These are phyloP conservation scores for Stemphylium beticola DNA, from an alignment of 2,329 filamentous ascomycete genomes.

Conservation along the genomic window DNA sequence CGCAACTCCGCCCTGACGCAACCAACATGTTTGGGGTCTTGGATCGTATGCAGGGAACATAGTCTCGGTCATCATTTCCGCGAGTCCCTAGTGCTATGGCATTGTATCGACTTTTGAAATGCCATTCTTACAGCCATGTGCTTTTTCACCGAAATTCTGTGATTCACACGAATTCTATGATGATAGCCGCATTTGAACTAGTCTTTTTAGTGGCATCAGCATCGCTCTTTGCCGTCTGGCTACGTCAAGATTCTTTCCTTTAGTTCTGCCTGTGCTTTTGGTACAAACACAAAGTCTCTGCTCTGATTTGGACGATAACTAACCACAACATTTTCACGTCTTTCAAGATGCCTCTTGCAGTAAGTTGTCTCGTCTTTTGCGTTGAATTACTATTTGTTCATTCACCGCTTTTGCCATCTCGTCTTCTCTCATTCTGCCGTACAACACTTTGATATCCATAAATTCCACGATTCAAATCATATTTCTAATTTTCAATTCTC, in stretches of 20 bases:
- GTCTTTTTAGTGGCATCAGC: slow-evolving; percentile 12
- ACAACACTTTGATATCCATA: too few relatives aligned
- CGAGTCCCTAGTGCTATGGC: not conserved
- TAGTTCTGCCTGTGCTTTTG: not conserved
- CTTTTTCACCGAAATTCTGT: not conserved
- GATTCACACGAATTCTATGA: slow-evolving; percentile 4
- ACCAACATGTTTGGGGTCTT: slow-evolving; percentile 1
- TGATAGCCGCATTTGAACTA: slow-evolving; percentile 20
- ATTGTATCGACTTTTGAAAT: not conserved
- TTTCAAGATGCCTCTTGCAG: slow-evolving; percentile 44
- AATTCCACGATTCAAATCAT: too few relatives aligned
- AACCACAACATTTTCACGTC: slow-evolving; percentile 11
- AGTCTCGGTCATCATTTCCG: too few relatives aligned
- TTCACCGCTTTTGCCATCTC: too few relatives aligned
- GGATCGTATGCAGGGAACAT: too few relatives aligned
- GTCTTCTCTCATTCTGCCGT: too few relatives aligned
- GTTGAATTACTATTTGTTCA: too few relatives aligned
- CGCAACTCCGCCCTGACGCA: slow-evolving; percentile 20
- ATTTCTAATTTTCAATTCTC: too few relatives aligned
- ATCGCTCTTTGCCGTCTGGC: not conserved
- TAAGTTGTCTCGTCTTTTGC: slow-evolving; percentile 13
- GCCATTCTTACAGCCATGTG: not conserved
- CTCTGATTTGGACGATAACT: not conserved
- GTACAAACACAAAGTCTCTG: not conserved
- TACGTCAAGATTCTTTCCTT: slow-evolving; percentile 1